Base-by-base conservation (phyloP, 2,329 filamentous ascomycete genomes). In the Diaporthe sp. region DNA sequence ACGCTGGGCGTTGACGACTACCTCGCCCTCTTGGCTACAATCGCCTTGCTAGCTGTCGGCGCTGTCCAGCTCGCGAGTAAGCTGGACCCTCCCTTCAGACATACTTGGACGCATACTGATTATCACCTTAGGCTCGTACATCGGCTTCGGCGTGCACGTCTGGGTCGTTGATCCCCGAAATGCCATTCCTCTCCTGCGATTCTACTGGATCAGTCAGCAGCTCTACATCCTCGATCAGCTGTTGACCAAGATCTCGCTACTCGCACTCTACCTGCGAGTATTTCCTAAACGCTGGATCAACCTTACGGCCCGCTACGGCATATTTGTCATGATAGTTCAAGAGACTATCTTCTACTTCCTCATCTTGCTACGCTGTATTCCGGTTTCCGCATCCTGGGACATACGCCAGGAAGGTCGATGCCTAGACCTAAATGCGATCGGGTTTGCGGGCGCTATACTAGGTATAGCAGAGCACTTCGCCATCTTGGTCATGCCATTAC, bases 1-100 rank as follows among this genome's bases (percentile, higher is more conserved):
- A 70, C 47, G 54, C 54, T 74, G 57, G 64, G 72, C 54, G n/a
- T 57, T 47, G 72, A 74, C 28, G 72, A 74, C 55, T 74, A 74
- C 22, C 57, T 68, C 40, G 72, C 66, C n/a, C 47, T 74, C 25
- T 19, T 60, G 12, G 72, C 72, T 35, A 55, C 72, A 9, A 35
- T 69, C 30, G 38, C 58, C 13, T 47, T 70, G 28, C n/a, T 74
- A 28, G 42, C 45, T 5, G 40, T 64, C 50, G 12, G 38, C 45
- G 66, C 33, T 45, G 50, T 71, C 22, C 72, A 73, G 33, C 47
- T 73, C 28, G 47, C 50, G 3, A 67, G 71, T 72, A 54, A 50
- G 70, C 47, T 25, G 42, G 12, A 17, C 8, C 15, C 38, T 22
- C 33, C 40, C 9, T 13, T 8, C 2, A 2, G 17, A 38, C 30